phyloP scores from a whole-genome alignment of 495 filamentous ascomycete genomes.

The Trichoderma erinaceum region DNA sequence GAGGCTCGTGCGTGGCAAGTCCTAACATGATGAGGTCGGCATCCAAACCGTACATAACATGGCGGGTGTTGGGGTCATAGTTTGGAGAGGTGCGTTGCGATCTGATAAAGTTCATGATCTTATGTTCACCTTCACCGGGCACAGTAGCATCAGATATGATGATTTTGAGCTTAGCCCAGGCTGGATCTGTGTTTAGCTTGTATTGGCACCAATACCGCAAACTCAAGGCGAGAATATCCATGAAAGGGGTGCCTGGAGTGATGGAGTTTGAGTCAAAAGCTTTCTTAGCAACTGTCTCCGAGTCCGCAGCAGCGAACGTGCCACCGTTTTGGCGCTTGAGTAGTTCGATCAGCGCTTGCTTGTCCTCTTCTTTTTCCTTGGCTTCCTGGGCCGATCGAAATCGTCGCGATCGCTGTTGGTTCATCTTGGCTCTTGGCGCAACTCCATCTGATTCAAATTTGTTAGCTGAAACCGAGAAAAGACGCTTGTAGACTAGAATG shows the following conservation, averaged over 20 bases:
- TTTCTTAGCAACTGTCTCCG: slow-evolving; percentile 69
- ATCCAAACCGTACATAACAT: slow-evolving; percentile 94
- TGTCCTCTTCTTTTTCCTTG: slow-evolving; percentile 87
- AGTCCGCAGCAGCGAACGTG: slow-evolving; percentile 50
- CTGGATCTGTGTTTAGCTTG: slow-evolving; percentile 93
- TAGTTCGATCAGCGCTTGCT: slow-evolving; percentile 75
- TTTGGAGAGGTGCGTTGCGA: slow-evolving; percentile 85
- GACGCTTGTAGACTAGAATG: background rate
- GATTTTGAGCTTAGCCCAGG: slow-evolving; percentile 95
- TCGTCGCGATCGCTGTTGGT: slow-evolving; percentile 86
- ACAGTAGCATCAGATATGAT: slow-evolving; percentile 98
- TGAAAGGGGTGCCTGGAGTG: slow-evolving; percentile 96
- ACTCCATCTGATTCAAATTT: slow-evolving; percentile 63
- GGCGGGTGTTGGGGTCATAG: slow-evolving; percentile 92
- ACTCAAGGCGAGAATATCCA: slow-evolving; percentile 90
- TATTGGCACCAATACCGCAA: slow-evolving; percentile 93
- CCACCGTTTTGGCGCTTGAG: slow-evolving; percentile 65
- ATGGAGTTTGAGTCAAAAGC: slow-evolving; percentile 98
- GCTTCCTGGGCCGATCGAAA: slow-evolving; percentile 94
- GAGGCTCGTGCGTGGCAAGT: slow-evolving; percentile 91
- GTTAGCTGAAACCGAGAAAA: slow-evolving; percentile 28
- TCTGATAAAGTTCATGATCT: slow-evolving; percentile 97
- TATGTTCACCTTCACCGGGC: slow-evolving; percentile 96
- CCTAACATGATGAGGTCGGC: slow-evolving; percentile 99
- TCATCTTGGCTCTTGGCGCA: slow-evolving; percentile 93